A percentile compares a stretch with the other conserved stretches of the same genome.
These are phyloP conservation scores for Euphorbia tirucalli DNA, from an alignment of 345 rosid species.

Conservation along the genomic window DNA sequence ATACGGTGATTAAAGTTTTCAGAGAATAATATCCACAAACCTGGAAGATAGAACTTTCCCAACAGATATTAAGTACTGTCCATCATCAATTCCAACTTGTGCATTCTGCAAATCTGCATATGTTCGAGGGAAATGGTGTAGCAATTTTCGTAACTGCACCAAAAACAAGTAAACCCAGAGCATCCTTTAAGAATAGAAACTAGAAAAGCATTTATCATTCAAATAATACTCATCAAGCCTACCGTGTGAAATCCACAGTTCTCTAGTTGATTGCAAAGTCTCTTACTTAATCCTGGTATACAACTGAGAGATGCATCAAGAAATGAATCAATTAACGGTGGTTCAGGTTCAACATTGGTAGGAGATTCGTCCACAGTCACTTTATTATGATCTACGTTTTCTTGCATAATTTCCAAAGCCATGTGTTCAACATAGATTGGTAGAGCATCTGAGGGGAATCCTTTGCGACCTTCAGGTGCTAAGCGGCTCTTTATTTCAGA, in stretches of 20 bases:
- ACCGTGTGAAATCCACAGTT: conserved; percentile 86
- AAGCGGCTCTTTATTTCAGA: conserved; percentile 32
- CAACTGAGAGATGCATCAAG: conserved; percentile 56
- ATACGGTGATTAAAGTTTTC: conserved; percentile 2
- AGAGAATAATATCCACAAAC: conserved; percentile 33
- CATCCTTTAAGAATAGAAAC: conserved; percentile 8
- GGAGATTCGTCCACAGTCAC: conserved; percentile 23
- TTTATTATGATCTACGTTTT: conserved; percentile 24
- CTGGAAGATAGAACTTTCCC: conserved; percentile 78
- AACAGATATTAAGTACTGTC: conserved; percentile 83
- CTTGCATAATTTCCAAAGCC: conserved; percentile 33
- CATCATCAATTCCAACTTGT: conserved; percentile 68
- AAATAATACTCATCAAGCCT: conserved; percentile 24
- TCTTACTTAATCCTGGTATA: conserved; percentile 64
- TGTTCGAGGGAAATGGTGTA: conserved; percentile 92
- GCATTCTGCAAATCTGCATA: conserved; percentile 90
- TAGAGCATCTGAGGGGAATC: conserved; percentile 36
- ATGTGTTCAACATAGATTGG: conserved; percentile 25
- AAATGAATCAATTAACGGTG: conserved; percentile 25
- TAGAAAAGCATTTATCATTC: conserved; percentile 3
- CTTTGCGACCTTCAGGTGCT: conserved; percentile 33
- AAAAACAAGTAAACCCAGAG: conserved; percentile 21
- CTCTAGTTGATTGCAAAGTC: conserved; percentile 57
- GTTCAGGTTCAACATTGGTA: conserved; percentile 14
- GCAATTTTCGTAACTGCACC: conserved; percentile 67